A percentile compares a stretch with the other conserved stretches of the same genome.
Evolutionary conservation across 768 basidiomycete species (phyloP).

Genomic region (Daedaleopsis nitida): DNA sequence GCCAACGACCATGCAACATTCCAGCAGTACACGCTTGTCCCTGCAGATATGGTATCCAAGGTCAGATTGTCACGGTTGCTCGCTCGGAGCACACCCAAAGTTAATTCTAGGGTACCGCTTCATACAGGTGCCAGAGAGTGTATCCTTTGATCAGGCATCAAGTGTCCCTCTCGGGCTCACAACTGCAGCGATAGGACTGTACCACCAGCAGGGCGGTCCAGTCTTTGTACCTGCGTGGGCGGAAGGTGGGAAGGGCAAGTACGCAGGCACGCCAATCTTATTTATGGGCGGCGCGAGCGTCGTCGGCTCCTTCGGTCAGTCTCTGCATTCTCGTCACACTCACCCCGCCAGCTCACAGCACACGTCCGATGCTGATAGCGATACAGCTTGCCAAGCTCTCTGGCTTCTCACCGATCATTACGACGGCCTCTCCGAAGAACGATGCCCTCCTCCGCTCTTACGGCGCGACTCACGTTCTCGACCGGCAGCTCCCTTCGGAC

Average conservation of each 20-base stretch:
- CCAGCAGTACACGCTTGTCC: conserved; percentile 31
- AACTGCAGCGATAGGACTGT: conserved; percentile 34
- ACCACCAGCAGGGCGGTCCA: conserved; percentile 20
- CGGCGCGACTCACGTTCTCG: conserved; percentile 31
- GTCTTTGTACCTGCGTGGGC: conserved; percentile 22
- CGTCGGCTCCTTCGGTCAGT: conserved; percentile 34
- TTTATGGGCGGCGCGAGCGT: conserved; percentile 32
- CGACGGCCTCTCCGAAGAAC: conserved; percentile 30
- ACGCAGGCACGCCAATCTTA: conserved; percentile 23
- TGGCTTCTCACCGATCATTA: conserved; percentile 32
- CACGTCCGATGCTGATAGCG: too few relatives aligned
- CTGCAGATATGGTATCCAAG: conserved; percentile 28
- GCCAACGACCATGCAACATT: conserved; percentile 6
- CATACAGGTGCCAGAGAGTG: conserved; percentile 28
- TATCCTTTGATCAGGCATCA: conserved; percentile 34
- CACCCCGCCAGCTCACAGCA: too few relatives aligned
- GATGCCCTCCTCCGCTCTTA: conserved; percentile 14
- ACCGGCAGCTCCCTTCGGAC: conserved; percentile 20
- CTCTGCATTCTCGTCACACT: not conserved
- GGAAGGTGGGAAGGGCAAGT: conserved; percentile 9
- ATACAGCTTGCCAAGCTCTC: conserved; percentile 32
- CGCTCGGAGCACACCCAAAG: too few relatives aligned
- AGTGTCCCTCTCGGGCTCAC: conserved; percentile 33
- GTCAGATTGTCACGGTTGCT: too few relatives aligned
- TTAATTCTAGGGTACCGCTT: too few relatives aligned